Base-by-base conservation (phyloP, 2,329 filamentous ascomycete species). In the Alternaria panax region DNA sequence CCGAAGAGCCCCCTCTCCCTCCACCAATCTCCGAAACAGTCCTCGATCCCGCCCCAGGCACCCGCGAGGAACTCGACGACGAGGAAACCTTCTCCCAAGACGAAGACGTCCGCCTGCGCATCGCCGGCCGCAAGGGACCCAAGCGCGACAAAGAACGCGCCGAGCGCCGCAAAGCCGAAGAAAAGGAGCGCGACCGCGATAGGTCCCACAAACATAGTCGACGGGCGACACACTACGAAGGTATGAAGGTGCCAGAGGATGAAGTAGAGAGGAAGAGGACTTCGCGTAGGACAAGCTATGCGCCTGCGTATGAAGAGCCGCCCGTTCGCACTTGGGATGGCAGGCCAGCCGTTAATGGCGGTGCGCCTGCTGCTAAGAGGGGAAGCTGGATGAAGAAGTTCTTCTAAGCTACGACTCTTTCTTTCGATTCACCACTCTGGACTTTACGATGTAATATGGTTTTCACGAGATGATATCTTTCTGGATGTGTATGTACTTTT, bases 381-480 rank as follows among this genome's bases (percentile, higher is more conserved):
- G 75, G 74, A 11, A 81, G 80, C 61, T 82, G 80, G 80, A 78
- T 83, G 34, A 82, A 82, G 78, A 82, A 82, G 75, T 78, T 83
- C 12, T 66, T 72, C 38, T 73, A 47, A 51, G 8, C 34, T 22
- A n/a, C 32, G 36, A 9, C 30, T 40, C 51, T 27, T 36, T 45
- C 47, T 42, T 45, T 36, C 12, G 28, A 51, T 18, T n/a, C 22
- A 7, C 20, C n/a, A 11, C 24, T 27, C 36, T 51, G 34, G 36
- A 48, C 36, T 32, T 40, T 20, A 42, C 50, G 50, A 42, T 42
- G 50, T 43, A 24, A 48, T 25, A 36, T 36, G 38, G 45, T 24
- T 32, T 41, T 36, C 25, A 32, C 25, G 43, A 41, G 11, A 40
- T 38, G 20, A 36, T 20, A 25, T 47, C 41, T 22, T n/a, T n/a